Base-by-base conservation (phyloP, 805 yeast species). In the Ogataea polymorpha region DNA sequence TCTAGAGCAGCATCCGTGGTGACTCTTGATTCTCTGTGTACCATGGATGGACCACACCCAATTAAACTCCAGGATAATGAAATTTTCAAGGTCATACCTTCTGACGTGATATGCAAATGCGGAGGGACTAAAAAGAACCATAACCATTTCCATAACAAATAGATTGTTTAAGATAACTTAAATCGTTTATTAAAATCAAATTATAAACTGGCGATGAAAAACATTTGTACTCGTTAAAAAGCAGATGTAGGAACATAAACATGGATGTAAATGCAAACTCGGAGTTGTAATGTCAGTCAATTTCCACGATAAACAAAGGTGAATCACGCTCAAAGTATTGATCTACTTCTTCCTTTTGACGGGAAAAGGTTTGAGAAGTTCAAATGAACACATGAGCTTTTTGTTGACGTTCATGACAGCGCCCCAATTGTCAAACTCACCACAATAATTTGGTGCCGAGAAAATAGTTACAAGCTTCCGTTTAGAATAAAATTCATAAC, bases 361-460 rank as follows among this genome's bases (percentile, higher is more conserved):
- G n/a, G 26, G 25, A 2, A 47, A 38, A 1, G 89, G 88, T 57
- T 82, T 82, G 38, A 82, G 62, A 53, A 82, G 65, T 55, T 82
- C 89, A 62, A 82, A 82, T 28, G 85, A 78, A 54, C 90, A 82
- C 65, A 80, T 77, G 52, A 82, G 65, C 18, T 73, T 74, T 45
- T 79, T 79, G 50, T 80, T 82, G 16, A 82, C 86, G 54, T 79
- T 75, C 86, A 82, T 80, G 14, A 82, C 82, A 2, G 89, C 89
- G 12, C 90, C 90, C 77, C 82, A 82, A 55, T 82, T 82, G 51
- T 81, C 79, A 62, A 82, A 82, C 58, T 82, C 89, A 7, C 90
- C 90, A 66, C 90, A 82, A 55, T 86, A 86, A 57, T 86, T 86
- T 3, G 95, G 95, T 4, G 93, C 95, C 46, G 82, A 76, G 54